phyloP scores from a whole-genome alignment of 495 filamentous ascomycete species.

The Barbatosphaeria neglecta region DNA sequence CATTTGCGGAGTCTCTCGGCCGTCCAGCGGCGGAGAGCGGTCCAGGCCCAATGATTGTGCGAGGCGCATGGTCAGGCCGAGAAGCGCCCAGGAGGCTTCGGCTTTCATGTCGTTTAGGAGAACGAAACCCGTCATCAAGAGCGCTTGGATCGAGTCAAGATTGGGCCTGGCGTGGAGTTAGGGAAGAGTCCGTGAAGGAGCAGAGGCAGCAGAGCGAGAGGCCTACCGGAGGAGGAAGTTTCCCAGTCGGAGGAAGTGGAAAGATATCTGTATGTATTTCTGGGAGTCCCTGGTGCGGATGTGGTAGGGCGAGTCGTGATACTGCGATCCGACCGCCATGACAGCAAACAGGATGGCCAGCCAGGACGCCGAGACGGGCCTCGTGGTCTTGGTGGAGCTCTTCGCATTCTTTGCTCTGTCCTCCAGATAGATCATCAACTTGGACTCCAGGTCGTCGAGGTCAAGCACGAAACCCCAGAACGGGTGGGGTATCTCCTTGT shows the following conservation, averaged over 20 bases:
- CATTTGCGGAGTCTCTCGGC: conserved; percentile 20
- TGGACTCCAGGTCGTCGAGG: conserved; percentile 51
- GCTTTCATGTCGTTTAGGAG: conserved; percentile 49
- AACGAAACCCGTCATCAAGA: conserved; percentile 42
- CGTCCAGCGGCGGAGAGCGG: conserved; percentile 24
- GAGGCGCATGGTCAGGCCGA: conserved; percentile 42
- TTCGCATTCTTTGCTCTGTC: conserved; percentile 46
- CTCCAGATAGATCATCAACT: conserved; percentile 54
- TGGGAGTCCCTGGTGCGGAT: conserved; percentile 40
- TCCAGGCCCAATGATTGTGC: conserved; percentile 45
- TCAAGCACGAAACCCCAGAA: conserved; percentile 73
- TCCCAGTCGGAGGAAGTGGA: conserved; percentile 41
- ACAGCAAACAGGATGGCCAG: conserved; percentile 69
- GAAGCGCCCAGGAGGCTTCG: conserved; percentile 45
- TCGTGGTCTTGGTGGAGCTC: conserved; percentile 33
- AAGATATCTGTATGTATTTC: conserved; percentile 43
- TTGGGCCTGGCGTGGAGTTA: conserved; percentile 28
- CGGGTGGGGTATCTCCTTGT: conserved; percentile 65
- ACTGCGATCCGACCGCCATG: conserved; percentile 72
- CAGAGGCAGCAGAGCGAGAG: background rate
- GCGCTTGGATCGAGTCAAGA: conserved; percentile 44
- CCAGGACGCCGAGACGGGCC: conserved; percentile 51
- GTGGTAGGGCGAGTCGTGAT: conserved; percentile 53
- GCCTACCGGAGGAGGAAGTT: conserved; percentile 39
- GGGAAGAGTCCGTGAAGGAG: background rate